phyloP scores from a whole-genome alignment of 768 basidiomycete species.

The Tricholoma terreum region DNA sequence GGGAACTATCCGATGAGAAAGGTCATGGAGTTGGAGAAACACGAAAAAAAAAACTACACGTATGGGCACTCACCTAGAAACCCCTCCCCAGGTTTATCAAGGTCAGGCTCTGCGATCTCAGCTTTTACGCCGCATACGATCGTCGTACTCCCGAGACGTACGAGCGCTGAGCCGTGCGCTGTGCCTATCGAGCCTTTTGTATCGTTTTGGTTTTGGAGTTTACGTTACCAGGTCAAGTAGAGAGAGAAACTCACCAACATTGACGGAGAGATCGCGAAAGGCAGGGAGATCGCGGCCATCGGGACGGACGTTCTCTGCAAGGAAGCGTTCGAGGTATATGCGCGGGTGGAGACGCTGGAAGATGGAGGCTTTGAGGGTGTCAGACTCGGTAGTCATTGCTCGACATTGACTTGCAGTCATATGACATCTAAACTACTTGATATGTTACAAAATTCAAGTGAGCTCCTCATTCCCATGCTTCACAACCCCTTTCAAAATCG shows the following conservation, averaged over 20 bases:
- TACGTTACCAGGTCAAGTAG: neutral
- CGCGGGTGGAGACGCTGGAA: slow-evolving; percentile 90
- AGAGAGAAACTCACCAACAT: slow-evolving; percentile 59
- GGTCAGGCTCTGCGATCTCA: slow-evolving; percentile 87
- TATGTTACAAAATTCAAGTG: too few species aligned
- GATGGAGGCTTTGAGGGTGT: slow-evolving; percentile 47
- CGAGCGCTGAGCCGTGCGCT: slow-evolving; percentile 89
- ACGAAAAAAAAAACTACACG: neutral
- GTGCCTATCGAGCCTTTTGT: slow-evolving; percentile 88
- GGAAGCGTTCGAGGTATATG: slow-evolving; percentile 83
- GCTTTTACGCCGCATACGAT: slow-evolving; percentile 96
- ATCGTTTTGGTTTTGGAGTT: neutral
- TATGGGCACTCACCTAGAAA: slow-evolving; percentile 66
- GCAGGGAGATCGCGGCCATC: slow-evolving; percentile 71
- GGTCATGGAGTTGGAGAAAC: slow-evolving; percentile 1
- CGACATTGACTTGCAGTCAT: too few species aligned
- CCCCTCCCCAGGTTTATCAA: slow-evolving; percentile 70
- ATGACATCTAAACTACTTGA: too few species aligned
- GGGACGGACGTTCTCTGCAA: slow-evolving; percentile 73
- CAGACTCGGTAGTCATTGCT: slow-evolving; percentile 18
- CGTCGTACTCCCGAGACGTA: slow-evolving; percentile 89
- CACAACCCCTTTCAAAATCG: slow-evolving; percentile 65
- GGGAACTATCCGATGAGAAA: slow-evolving; percentile 73
- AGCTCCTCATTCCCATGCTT: neutral
- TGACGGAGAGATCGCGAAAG: slow-evolving; percentile 76